Base-by-base conservation (phyloP, 441 rosid genomes). In the Sinapis alba region DNA sequence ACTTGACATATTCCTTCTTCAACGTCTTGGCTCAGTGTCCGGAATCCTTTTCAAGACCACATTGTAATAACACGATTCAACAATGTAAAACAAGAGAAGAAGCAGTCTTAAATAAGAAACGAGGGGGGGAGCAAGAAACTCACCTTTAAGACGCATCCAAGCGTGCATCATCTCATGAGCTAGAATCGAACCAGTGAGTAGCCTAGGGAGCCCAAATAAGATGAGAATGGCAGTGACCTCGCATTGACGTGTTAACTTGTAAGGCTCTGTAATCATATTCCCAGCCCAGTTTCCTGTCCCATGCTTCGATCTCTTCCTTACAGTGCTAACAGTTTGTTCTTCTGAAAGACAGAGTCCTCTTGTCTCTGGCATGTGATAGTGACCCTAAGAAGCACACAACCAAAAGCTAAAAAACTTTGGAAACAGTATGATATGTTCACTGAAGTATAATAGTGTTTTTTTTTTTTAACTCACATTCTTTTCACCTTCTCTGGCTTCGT, bases 1-100 rank as follows among this genome's bases (percentile, higher is more conserved):
- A 91, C 97, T 82, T 89, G 97, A 74, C 97, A 91, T 62, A 91
- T 89, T 18, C 97, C 97, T 79, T 89, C 97, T 82, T 91, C 95
- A 9, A 89, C 89, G 57, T 91, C 95, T 82, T 88, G 95, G 69
- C 88, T 87, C 51, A 86, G 85, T 51, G 89, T 86, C 60, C 87
- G 87, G 72, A 81, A 88, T 70, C 97, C 97, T 91, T 61, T 69
- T 26, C 13, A 69, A 38, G 36, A 59, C 63, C 61, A 78, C 57
- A 61, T 71, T 15, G 61, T 67, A 61, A 24, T 43, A 69, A 60
- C 38, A 30, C 9, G 28, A 20, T 34, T 66, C 72, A 75, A 26
- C 34, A 58, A 53, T 69, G 59, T 19, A 13, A 10, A 50, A 47
- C 28, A 24, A 57, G 67, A 62, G 59, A 66, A 30, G 45, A 50